phyloP scores from a whole-genome alignment of 192 early-diverging fungal species.

The Geosiphon pyriformis region DNA sequence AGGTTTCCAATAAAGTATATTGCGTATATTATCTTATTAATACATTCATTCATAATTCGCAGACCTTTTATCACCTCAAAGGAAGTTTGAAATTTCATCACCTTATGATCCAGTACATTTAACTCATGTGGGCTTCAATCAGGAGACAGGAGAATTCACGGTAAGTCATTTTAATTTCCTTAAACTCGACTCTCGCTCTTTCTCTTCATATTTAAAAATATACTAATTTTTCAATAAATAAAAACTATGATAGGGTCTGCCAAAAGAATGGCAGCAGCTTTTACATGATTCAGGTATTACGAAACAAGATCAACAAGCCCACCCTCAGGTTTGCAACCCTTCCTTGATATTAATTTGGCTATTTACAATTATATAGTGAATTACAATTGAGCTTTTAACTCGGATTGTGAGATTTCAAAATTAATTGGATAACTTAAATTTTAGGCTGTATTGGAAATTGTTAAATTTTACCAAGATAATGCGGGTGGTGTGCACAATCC shows the following conservation, averaged over 20 bases:
- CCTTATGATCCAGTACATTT: constrained; percentile 97
- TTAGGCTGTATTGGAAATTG: constrained; percentile 73
- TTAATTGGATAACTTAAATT: background rate
- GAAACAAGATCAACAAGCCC: constrained; percentile 86
- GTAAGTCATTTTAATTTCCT: constrained; percentile 42
- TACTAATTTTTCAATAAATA: no score
- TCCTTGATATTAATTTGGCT: background rate
- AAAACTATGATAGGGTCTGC: constrained; percentile 65
- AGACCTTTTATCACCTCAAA: constrained; percentile 58
- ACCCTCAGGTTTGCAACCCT: constrained; percentile 64
- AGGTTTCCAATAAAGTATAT: background rate
- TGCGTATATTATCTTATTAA: background rate
- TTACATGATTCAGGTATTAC: constrained; percentile 92
- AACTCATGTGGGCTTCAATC: constrained; percentile 97
- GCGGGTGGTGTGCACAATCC: constrained; percentile 34
- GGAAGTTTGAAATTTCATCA: constrained; percentile 83
- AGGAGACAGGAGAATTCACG: constrained; percentile 91
- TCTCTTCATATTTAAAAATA: constrained; percentile 21
- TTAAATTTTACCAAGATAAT: constrained; percentile 82
- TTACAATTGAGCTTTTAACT: no score
- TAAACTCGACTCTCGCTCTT: constrained; percentile 11
- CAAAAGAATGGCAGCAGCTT: constrained; percentile 88
- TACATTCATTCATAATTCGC: background rate
- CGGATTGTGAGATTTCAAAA: background rate
- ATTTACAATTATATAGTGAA: background rate